Evolutionary conservation across 805 yeast genomes (phyloP).

Genomic region (Nakazawaea populi): DNA sequence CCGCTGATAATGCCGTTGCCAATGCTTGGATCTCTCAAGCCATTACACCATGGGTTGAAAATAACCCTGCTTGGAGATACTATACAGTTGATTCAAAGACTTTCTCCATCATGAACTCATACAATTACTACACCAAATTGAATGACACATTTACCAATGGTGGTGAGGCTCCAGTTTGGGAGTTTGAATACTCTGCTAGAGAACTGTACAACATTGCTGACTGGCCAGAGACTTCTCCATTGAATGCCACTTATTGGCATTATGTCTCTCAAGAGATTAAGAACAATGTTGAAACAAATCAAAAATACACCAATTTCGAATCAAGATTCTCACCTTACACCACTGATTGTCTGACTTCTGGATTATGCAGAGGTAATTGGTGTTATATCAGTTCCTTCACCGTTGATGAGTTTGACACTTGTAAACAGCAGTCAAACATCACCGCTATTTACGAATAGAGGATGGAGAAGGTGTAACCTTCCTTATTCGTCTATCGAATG

Average conservation of each 20-base stretch:
- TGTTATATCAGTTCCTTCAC: slow-evolving; percentile 35
- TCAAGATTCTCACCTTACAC: slow-evolving; percentile 51
- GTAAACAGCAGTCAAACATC: slow-evolving; percentile 10
- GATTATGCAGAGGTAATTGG: slow-evolving; percentile 29
- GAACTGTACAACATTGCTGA: slow-evolving; percentile 43
- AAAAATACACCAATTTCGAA: slow-evolving; percentile 40
- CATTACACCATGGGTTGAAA: slow-evolving; percentile 52
- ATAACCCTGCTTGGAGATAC: slow-evolving; percentile 70
- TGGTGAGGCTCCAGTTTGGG: slow-evolving; percentile 58
- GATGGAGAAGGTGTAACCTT: no score
- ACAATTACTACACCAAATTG: slow-evolving; percentile 53
- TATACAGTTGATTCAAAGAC: slow-evolving; percentile 60
- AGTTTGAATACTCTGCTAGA: slow-evolving; percentile 59
- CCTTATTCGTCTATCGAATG: no score
- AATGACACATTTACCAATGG: slow-evolving; percentile 49
- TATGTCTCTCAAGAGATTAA: slow-evolving; percentile 40
- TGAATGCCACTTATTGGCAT: slow-evolving; percentile 69
- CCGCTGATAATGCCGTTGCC: slow-evolving; percentile 40
- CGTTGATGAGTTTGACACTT: slow-evolving; percentile 23
- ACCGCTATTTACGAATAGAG: neutral
- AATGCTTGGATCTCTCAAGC: slow-evolving; percentile 65
- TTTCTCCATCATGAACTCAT: slow-evolving; percentile 54
- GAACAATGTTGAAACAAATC: slow-evolving; percentile 37
- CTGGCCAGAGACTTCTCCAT: slow-evolving; percentile 57
- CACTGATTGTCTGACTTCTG: slow-evolving; percentile 37